These are phyloP conservation scores for Solanum dulcamara DNA, from an alignment of 257 asterid genomes.

Conservation along the genomic window DNA sequence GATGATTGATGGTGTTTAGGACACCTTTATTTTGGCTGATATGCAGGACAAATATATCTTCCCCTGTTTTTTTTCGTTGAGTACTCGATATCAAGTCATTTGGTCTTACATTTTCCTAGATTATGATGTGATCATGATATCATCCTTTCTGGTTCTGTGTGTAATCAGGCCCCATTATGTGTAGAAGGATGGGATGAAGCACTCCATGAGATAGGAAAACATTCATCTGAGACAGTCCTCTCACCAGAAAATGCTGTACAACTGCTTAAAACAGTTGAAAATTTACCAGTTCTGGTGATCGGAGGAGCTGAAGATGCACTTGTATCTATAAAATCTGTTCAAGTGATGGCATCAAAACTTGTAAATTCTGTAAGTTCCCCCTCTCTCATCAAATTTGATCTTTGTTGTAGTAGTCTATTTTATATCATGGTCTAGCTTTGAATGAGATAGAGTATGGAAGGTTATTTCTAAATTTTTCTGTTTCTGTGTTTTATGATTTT, in stretches of 20 bases:
- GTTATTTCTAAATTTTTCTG: not conserved
- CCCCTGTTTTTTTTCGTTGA: not conserved
- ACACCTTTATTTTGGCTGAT: not conserved
- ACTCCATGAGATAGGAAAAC: constrained; percentile 32
- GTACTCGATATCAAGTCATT: not conserved
- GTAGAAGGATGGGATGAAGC: constrained; percentile 56
- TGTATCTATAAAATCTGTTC: constrained; percentile 71
- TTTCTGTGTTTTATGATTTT: not conserved
- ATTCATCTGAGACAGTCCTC: constrained; percentile 66
- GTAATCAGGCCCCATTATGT: constrained; percentile 65
- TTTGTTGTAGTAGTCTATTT: not conserved
- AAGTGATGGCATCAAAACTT: constrained; percentile 71
- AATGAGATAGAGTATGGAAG: not conserved
- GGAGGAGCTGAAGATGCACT: constrained; percentile 88
- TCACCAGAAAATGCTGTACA: constrained; percentile 45
- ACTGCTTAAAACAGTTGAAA: constrained; percentile 11
- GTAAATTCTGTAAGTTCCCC: constrained; percentile 63
- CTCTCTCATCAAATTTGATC: not conserved
- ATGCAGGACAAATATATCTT: not conserved
- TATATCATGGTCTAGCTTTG: not conserved
- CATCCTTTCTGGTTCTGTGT: not conserved
- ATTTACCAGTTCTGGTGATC: constrained; percentile 64
- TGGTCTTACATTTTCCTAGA: not conserved
- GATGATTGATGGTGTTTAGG: not conserved
- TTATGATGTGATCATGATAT: not conserved